Base-by-base conservation (phyloP, 1,284 basidiomycete genomes). In the Grifola frondosa region DNA sequence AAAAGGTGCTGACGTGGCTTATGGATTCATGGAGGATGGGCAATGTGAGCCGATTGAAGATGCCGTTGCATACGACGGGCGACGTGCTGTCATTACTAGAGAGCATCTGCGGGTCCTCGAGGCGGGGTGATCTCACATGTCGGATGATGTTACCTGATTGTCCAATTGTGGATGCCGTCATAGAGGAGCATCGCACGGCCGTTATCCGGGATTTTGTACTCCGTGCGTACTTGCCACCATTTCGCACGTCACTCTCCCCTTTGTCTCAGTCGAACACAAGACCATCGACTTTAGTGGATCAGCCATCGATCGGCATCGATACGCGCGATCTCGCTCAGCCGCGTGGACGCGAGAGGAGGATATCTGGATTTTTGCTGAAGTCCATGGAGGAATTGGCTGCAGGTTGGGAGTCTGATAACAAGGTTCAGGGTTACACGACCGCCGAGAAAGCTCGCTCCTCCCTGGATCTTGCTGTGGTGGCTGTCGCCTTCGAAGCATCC, bases 1-100 rank as follows among this genome's bases (percentile, higher is more conserved):
- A 92, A 56, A 90, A 91, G 59, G 82, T 90, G 1, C 60, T 94
- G 13, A 76, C 71, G 26, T 97, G 95, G 93, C 67, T 96, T 17
- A 67, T 78, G n/a, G 81, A 85, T 46, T 77, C 72, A 23, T 93
- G 91, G 90, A 77, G 75, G 40, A 66, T 81, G 6, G 49, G 50
- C 15, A 44, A 26, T 12, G 46, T 41, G 21, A 50, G 44, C 8
- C 50, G 52, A 50, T 67, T 66, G 17, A 72, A 68, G 30, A 67
- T 77, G 52, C 68, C 78, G 4, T 62, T 78, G 11, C 72, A 80
- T 48, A 73, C 75, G 1, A 66, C 80, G 16, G 63, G 68, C 20
- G 90, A 93, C 57, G 60, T 88, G 7, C 59, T 90, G n/a, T 55
- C 61, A 6, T 67, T 94, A 15, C 61, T 92, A 23, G 75, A 78